Conservation (phyloP, 805 yeast genomes). For the Cyberlindnera japonica region DNA sequence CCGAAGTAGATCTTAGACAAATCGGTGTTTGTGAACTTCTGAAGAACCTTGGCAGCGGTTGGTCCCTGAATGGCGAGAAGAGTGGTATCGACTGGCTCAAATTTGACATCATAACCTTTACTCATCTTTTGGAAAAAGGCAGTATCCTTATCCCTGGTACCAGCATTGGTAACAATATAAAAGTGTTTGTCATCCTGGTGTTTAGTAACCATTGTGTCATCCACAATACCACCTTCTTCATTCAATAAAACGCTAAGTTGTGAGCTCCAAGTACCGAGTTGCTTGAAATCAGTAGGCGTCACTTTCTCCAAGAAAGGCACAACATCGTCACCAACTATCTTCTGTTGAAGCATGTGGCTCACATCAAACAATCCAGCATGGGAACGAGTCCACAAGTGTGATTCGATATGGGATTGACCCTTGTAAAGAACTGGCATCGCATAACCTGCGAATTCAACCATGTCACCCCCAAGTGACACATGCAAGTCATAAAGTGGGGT, state of each 20-base stretch:
- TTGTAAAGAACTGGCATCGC: constrained; percentile 90
- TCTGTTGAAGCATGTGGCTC: constrained; percentile 95
- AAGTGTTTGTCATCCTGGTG: constrained; percentile 58
- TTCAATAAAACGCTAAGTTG: constrained; percentile 76
- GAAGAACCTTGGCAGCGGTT: constrained; percentile 61
- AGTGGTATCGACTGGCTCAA: constrained; percentile 61
- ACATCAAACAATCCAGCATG: constrained; percentile 94
- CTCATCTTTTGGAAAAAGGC: constrained; percentile 57
- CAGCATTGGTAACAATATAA: constrained; percentile 94
- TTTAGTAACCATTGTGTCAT: constrained; percentile 87
- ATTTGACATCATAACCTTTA: constrained; percentile 30
- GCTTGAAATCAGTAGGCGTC: constrained; percentile 83
- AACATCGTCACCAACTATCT: constrained; percentile 64
- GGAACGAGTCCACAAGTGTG: constrained; percentile 90
- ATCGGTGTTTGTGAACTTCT: constrained; percentile 56
- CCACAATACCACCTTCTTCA: constrained; percentile 81
- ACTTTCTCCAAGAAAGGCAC: constrained; percentile 66
- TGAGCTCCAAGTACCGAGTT: constrained; percentile 53
- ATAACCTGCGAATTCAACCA: constrained; percentile 97
- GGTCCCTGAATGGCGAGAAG: constrained; percentile 95
- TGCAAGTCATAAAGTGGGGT: constrained; percentile 87
- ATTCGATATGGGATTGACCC: constrained; percentile 83
- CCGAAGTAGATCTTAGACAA: constrained; percentile 73
- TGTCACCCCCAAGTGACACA: constrained; percentile 72
- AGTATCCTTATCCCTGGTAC: constrained; percentile 80